Base-by-base conservation (phyloP, 208 protist species). In the Tritrichomonas musculus region DNA sequence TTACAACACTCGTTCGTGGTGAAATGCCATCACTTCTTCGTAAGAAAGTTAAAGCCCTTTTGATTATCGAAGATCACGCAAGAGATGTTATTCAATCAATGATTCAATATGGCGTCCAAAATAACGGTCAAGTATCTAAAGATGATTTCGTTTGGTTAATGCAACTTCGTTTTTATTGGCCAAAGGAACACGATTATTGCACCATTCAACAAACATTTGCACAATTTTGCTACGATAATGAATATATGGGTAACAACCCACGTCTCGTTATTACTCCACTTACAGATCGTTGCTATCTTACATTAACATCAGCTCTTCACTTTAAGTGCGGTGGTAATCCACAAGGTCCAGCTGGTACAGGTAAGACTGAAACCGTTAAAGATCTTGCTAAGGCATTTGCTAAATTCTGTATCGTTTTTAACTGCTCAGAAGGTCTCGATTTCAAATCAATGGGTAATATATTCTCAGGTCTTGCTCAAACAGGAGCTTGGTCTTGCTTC, bases 351-450 rank as follows among this genome's bases (percentile, higher is more conserved):
- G 98, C 98, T 22, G 98, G 98, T 33, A 99, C 98, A 50, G 98
- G 98, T 69, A 99, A 99, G 96, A 99, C 98, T n/a, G 98, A 99
- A 96, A 99, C 98, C 33, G 98, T 99, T 47, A 99, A 99, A 96
- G 98, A 99, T 95, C 96, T 99, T 20, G 98, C 97, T 50, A 99
- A 99, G 95, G 97, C 96, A 41, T 96, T 99, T 69, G 98, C 96
- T 44, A 99, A 98, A 95, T 98, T 98, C 94, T 96, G 98, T 60
- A 98, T 99, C 95, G 97, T 99, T 30, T 99, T 99, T 95, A 99
- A 99, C 97, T 99, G 98, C 96, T 98, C 97, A 22, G 98, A 99
- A 93, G 97, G 97, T 50, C 96, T 99, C 11, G 98, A 99, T 94
- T 98, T 98, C 96, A 97, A 97, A 94, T 98, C 98, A 5, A 96